Base-by-base conservation (phyloP, 2,329 filamentous ascomycete species). In the Hypomyces rosellus region DNA sequence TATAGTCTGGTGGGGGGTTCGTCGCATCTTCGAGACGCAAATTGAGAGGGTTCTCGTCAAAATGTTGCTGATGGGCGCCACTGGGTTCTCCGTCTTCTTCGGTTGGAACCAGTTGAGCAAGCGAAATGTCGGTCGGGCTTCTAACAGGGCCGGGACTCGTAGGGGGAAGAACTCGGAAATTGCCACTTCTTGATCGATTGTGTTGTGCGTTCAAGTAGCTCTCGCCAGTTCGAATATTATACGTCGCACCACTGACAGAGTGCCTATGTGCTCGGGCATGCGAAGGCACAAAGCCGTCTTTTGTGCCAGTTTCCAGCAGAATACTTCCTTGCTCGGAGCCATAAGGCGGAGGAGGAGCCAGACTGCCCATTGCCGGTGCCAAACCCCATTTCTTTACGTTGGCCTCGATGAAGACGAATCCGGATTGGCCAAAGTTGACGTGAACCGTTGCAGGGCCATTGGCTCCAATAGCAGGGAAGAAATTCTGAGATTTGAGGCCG, bases 361-460 rank as follows among this genome's bases (percentile, higher is more conserved):
- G 77, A 62, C 89, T 96, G 52, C 93, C 93, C 1, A 89, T 96
- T 80, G 95, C 95, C 5, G 93, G 93, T 44, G 93, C 93, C 49
- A 99, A 75, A 2, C 93, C 93, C 93, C 93, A 99, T 76, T 97
- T 99, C 82, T 99, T 99, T 54, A 99, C 93, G 63, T 99, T 99
- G 55, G 92, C 93, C 70, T 99, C 93, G 60, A 99, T 97, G 64
- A 97, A 99, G 45, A 99, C 93, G 64, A 97, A 99, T 34, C 93
- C 93, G 63, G 93, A 89, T 67, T 99, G 93, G 7, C 93, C 93
- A 66, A 99, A 95, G 68, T 99, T 99, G 65, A 97, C 93, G 65
- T 99, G 92, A 1, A 99, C 82, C 33, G 85, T 85, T 61, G 89
- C 91, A 14, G 93, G 93, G 1, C 93, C 93, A 64, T 93, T 96